Evolutionary conservation across 306 rosid genomes (phyloP), one percentile per base, ranked within the genome.

Genomic region (Alnus rubra): DNA sequence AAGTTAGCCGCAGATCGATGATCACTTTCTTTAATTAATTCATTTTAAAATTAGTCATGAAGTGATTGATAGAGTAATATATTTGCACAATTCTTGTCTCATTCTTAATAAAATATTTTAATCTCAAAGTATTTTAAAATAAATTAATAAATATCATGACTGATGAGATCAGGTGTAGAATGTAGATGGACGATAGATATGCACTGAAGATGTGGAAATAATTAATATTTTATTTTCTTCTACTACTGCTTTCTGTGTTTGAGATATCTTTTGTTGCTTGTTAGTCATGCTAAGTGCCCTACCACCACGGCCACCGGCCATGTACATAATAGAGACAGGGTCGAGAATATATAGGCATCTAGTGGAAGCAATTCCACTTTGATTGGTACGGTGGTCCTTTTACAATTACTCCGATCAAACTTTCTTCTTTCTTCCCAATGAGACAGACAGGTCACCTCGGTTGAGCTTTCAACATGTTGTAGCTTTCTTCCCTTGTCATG

Each of bases 401-500:
- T 23, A 23, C 28, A 23, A 23, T 23, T 23, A 23, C 28, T 23
- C 28, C 28, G 28, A 23, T 23, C 28, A 23, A 23, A 23, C 28
- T 23, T 23, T 23, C 28, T 23, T 23, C 48, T 67, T 67, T 67
- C 72, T 67, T 67, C 49, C 44, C 51, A 16, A 67, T 18, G 30
- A 67, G 51, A 4, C 72, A 67, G 31, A 1, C 72, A 42, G n/a
- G 51, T 67, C 48, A 67, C 30, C 30, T 67, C 72, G 7, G 51
- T 39, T 18, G 51, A 39, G 51, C 42, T 68, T 39, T 68, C 72
- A 39, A 42, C 7, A 63, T 42, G 3, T 37, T 37, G 72, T 67
- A 42, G 51, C 51, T 67, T 67, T 67, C 72, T 44, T 39, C 72
- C 8, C 16, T 67, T 67, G 72, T 39, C 72, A 9, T 68, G 72